Evolutionary conservation across 768 basidiomycete genomes (phyloP).

Genomic region (Trichaptum fuscoviolaceum): DNA sequence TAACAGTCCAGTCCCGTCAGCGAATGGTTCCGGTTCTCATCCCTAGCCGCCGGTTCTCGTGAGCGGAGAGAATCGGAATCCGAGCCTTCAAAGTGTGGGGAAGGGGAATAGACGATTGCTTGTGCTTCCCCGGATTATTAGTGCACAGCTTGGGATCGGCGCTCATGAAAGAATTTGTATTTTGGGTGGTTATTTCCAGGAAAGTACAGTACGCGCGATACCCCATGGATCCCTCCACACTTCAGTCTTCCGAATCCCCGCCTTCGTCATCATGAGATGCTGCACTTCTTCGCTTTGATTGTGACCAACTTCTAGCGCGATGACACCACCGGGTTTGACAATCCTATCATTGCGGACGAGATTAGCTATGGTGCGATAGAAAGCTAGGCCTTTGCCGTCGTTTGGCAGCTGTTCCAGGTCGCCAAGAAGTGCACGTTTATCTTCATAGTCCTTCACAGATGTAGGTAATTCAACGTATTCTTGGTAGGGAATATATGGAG

Average conservation of each 20-base stretch:
- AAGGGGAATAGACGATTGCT: neutral
- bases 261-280: conserved; percentile 46
- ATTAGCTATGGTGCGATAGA: conserved; percentile 67
- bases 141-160: neutral
- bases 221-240: conserved; percentile 83
- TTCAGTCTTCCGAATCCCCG: conserved; percentile 43
- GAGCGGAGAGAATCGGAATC: neutral
- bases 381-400: conserved; percentile 49
- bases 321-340: conserved; percentile 43
- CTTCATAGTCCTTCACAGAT: conserved; percentile 78
- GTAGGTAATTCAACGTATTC: conserved; percentile 59
- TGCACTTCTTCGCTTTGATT: conserved; percentile 63
- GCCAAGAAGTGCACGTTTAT: conserved; percentile 75
- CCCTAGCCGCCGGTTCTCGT: neutral
- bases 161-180: neutral
- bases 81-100: neutral
- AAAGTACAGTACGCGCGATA: conserved; percentile 62
- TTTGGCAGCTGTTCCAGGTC: conserved; percentile 38
- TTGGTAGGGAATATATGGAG: conserved; percentile 72
- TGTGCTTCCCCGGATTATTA: neutral
- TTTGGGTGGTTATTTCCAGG: conserved; percentile 1
- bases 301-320: conserved; percentile 79
- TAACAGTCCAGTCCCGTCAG: neutral
- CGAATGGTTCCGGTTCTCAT: neutral
- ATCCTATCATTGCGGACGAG: conserved; percentile 49